phyloP scores from a whole-genome alignment of 2,329 filamentous ascomycete genomes.

The Chaetomium olivaceum region DNA sequence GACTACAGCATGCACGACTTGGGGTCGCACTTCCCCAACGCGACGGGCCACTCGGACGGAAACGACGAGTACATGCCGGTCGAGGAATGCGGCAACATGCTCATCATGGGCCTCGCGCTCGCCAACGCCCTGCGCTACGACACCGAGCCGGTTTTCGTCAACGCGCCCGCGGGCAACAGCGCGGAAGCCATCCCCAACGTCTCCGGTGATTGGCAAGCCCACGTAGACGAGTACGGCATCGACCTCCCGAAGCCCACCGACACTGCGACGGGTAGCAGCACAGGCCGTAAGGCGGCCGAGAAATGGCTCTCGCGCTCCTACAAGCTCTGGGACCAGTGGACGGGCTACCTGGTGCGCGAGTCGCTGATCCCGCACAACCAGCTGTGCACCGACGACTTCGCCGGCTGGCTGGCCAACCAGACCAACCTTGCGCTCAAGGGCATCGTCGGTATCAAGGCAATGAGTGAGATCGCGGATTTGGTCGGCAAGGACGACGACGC shows the following conservation, averaged over 20 bases:
- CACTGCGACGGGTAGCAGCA: not conserved
- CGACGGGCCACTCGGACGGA: constrained; percentile 71
- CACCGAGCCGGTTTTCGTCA: constrained; percentile 54
- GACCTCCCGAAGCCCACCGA: constrained; percentile 20
- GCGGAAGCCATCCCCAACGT: constrained; percentile 15
- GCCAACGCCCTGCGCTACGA: constrained; percentile 72
- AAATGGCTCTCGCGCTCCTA: constrained; percentile 54
- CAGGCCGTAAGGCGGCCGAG: constrained; percentile 30
- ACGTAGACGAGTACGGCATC: constrained; percentile 34
- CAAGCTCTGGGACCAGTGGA: constrained; percentile 67
- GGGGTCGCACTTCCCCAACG: constrained; percentile 70
- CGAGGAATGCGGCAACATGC: constrained; percentile 73
- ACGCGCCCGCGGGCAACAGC: not conserved
- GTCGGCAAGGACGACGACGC: constrained; percentile 53
- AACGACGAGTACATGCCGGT: constrained; percentile 74
- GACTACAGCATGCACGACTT: constrained; percentile 78
- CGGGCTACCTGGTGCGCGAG: constrained; percentile 69
- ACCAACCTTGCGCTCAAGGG: constrained; percentile 77
- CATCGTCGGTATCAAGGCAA: constrained; percentile 76
- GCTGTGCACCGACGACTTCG: constrained; percentile 74
- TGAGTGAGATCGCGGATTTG: constrained; percentile 66
- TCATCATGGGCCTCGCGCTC: constrained; percentile 76
- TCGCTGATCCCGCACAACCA: constrained; percentile 67
- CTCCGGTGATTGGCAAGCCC: constrained; percentile 20
- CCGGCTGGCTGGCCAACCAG: constrained; percentile 68